Evolutionary conservation across 306 rosid genomes (phyloP).

Genomic region (Casuarina equisetifolia): DNA sequence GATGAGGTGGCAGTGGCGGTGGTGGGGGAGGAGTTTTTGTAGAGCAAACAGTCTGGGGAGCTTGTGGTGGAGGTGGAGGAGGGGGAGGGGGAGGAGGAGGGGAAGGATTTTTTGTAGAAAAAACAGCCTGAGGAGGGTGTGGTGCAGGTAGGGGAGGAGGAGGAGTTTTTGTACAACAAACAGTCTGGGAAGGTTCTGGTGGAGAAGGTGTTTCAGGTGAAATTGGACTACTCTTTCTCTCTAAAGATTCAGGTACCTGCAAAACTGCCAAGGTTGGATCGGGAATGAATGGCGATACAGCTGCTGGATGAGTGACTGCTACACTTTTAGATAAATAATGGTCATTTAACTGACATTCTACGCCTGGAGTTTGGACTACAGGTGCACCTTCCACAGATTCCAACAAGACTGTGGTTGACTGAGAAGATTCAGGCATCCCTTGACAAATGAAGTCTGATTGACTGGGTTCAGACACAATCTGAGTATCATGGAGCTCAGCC

Average conservation of each 20-base stretch:
- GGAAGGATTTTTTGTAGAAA: slow-evolving; percentile 23
- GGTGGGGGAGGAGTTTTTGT: slow-evolving; percentile 35
- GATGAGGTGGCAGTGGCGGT: slow-evolving; percentile 24
- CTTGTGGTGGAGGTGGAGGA: slow-evolving; percentile 21
- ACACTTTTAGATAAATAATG: slow-evolving; percentile 11
- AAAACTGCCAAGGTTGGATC: slow-evolving; percentile 17
- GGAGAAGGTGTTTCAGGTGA: slow-evolving; percentile 51
- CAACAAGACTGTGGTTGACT: slow-evolving; percentile 24
- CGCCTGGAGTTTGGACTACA: slow-evolving; percentile 21
- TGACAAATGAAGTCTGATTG: slow-evolving; percentile 20
- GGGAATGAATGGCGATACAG: slow-evolving; percentile 23
- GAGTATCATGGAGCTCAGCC: slow-evolving; percentile 32
- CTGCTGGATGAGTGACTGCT: slow-evolving; percentile 8
- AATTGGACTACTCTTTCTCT: slow-evolving; percentile 33
- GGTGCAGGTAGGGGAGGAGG: slow-evolving; percentile 37
- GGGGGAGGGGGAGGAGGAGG: not conserved
- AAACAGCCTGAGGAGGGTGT: slow-evolving; percentile 17
- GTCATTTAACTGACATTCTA: slow-evolving; percentile 23
- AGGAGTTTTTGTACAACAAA: slow-evolving; percentile 26
- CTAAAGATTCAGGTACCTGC: slow-evolving; percentile 30
- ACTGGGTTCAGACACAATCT: slow-evolving; percentile 21
- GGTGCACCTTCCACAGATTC: slow-evolving; percentile 23
- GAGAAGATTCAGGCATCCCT: slow-evolving; percentile 34
- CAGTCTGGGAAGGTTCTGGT: slow-evolving; percentile 22
- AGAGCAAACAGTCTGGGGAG: slow-evolving; percentile 25